phyloP scores from a whole-genome alignment of 805 yeast species.

The Myxozyma geophila region DNA sequence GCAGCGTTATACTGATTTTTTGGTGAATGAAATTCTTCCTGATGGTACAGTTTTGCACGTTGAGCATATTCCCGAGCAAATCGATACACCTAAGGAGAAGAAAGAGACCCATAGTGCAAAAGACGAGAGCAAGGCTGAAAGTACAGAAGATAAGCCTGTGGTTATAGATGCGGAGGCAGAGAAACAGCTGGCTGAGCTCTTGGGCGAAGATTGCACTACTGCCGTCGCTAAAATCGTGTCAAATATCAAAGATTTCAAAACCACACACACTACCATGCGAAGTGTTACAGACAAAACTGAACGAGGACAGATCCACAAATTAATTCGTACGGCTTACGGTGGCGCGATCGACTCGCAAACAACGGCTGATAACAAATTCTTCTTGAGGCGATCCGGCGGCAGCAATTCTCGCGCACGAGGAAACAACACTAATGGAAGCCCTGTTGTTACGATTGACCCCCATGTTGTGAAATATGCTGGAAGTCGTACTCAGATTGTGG shows the following conservation, averaged over 20 bases:
- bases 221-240: conserved; percentile 7
- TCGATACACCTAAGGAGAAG: conserved; percentile 47
- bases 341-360: conserved; percentile 81
- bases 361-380: conserved; percentile 65
- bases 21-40: conserved; percentile 82
- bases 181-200: conserved; percentile 53
- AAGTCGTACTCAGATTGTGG: conserved; percentile 66
- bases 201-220: conserved; percentile 66
- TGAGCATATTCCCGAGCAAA: conserved; percentile 68
- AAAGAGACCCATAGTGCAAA: conserved; percentile 35
- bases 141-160: conserved; percentile 39
- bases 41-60: conserved; percentile 76
- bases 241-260: neutral
- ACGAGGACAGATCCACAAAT: conserved; percentile 80
- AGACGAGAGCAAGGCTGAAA: conserved; percentile 33
- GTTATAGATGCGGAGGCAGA: conserved; percentile 53
- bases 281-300: conserved; percentile 66
- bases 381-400: conserved; percentile 50
- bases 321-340: conserved; percentile 72
- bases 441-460: conserved; percentile 10
- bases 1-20: conserved; percentile 82
- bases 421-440: neutral
- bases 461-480: conserved; percentile 49
- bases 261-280: conserved; percentile 57
- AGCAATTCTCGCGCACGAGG: conserved; percentile 2